Base-by-base conservation (phyloP, 306 rosid genomes). In the Cicer pinnatifidum region DNA sequence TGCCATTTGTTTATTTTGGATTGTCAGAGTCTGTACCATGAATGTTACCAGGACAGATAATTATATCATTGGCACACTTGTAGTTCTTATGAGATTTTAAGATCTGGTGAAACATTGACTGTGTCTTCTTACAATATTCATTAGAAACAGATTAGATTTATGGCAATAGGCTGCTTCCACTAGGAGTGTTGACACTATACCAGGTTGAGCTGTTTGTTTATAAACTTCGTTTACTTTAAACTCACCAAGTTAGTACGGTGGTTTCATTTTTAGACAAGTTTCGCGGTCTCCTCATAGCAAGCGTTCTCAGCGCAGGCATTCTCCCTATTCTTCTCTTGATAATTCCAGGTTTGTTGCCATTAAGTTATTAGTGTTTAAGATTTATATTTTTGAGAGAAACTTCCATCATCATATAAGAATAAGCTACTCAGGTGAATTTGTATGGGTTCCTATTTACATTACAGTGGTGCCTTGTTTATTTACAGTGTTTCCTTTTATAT, bases 261-360 rank as follows among this genome's bases (percentile, higher is more conserved):
- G 88, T 92, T 92, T 86, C 87, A 83, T 91, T 95, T 95, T 88
- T 95, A 95, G 99, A 95, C 99, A 88, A 88, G 90, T 95, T 88
- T 95, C 89, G 93, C 88, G 97, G 97, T 95, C 99, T 80, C 99
- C 97, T 64, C 91, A 88, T 95, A 92, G 97, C 99, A 95, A 95
- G 99, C 97, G 88, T 90, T 88, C 97, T 81, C 99, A 92, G 86
- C 93, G 90, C 96, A 88, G 97, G 92, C 99, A 90, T 91, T 95
- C 99, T 85, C 96, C 97, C 89, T 90, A 90, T 84, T 82, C 91
- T 90, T 91, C 97, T 92, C 90, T 88, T 87, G 97, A 91, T 79
- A 58, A 75, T 51, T 84, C 87, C 85, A 91, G 99, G 97, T 91
- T 87, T 90, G 93, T 82, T 77, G 75, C 85, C 80, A 75, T 75